phyloP scores from a whole-genome alignment of 192 early-diverging fungal genomes.

The Rhizophagus sp. region DNA sequence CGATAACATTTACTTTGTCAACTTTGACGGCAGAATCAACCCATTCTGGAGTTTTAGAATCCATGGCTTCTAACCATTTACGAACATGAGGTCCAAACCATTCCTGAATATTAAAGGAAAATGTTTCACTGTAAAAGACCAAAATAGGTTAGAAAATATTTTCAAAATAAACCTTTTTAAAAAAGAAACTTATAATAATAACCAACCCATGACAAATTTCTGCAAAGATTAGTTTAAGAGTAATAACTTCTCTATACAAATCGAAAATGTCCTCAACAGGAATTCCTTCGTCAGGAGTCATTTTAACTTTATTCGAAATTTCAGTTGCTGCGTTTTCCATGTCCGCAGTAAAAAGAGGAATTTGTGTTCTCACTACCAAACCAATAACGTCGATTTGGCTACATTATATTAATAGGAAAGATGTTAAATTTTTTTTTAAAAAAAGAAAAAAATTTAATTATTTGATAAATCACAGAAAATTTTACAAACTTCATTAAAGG shows the following conservation, averaged over 20 bases:
- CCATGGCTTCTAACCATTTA: conserved; percentile 62
- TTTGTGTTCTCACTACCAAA: conserved; percentile 52
- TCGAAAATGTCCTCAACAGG: conserved; percentile 52
- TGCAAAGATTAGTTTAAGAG: conserved; percentile 50
- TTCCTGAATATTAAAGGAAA: conserved; percentile 65
- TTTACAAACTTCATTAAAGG: conserved; percentile 20
- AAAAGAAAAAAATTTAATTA: no score
- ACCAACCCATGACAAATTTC: conserved; percentile 48
- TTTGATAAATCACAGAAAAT: no score
- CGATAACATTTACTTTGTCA: conserved; percentile 45
- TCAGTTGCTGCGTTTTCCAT: conserved; percentile 56
- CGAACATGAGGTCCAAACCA: conserved; percentile 74
- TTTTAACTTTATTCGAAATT: conserved; percentile 27
- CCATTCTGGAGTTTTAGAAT: conserved; percentile 71
- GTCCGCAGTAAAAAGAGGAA: conserved; percentile 52
- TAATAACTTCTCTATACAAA: conserved; percentile 55
- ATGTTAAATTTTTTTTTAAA: no score
- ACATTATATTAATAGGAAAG: neutral
- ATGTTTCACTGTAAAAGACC: conserved; percentile 29
- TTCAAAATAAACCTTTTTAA: neutral
- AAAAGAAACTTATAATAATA: neutral
- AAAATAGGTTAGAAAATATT: neutral
- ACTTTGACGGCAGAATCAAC: conserved; percentile 63
- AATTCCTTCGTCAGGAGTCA: conserved; percentile 43
- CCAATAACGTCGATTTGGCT: conserved; percentile 40